Base-by-base conservation (phyloP, 345 rosid genomes). In the Corchorus capsularis region DNA sequence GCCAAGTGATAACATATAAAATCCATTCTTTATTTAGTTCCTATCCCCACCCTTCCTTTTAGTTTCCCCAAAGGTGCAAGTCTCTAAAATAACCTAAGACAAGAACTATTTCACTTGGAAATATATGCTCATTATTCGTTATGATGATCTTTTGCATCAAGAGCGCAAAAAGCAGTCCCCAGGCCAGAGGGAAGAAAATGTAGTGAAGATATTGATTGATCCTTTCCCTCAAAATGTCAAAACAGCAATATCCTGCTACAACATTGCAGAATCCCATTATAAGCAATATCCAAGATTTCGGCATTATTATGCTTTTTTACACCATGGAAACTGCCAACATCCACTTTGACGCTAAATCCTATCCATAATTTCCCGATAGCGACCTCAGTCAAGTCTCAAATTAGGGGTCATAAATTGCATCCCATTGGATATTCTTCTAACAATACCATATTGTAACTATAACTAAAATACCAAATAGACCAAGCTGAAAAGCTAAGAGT, bases 131-230 rank as follows among this genome's bases (percentile, higher is more conserved):
- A 52, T 70, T 7, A 52, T 53, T 54, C 14, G 20, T 69, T 17
- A 37, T 35, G 54, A 55, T 3, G 5, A 54, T 70, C 47, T 53
- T 8, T 70, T 5, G 49, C 49, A 70, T 70, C 47, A 17, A 54
- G 17, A 70, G 37, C 35, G 74, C 35, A n/a, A 22, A 68, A 49
- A 53, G 47, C 17, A 0, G 63, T 39, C 27, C 70, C 19, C 20
- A 41, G 52, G 9, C 37, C 12, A 60, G 65, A 74, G 56, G 62
- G 54, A 70, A 37, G 74, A 35, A 70, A 35, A 20, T 2, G 55
- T 8, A 64, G 15, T 17, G 39, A 64, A 49, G 45, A 8, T 39
- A 68, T 19, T 3, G 39, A 47, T 13, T 35, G 27, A 47, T 7
- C 47, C 67, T 39, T 39, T 39, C 6, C 15, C 57, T 13, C 57